Evolutionary conservation across 2,329 filamentous ascomycete species (phyloP).

Genomic region (Atkinsonella hypoxylon): DNA sequence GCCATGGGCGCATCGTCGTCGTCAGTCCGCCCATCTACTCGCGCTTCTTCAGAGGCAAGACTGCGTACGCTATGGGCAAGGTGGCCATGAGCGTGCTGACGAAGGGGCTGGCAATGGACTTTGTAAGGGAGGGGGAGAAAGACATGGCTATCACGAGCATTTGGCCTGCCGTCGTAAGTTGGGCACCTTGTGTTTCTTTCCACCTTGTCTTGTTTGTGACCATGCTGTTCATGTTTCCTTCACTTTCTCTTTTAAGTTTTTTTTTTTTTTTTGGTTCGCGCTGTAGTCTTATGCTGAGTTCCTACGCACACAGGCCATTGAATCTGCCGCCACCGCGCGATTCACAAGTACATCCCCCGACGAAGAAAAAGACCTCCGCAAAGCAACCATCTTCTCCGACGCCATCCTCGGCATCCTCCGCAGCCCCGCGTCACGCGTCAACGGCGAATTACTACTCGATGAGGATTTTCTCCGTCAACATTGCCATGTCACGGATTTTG

Average conservation of each 20-base stretch:
- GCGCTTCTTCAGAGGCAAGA: conserved; percentile 76
- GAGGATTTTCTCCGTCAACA: conserved; percentile 66
- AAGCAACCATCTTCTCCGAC: conserved; percentile 65
- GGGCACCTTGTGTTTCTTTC: neutral
- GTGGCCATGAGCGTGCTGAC: conserved; percentile 73
- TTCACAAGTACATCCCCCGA: conserved; percentile 32
- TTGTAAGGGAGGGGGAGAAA: conserved; percentile 39
- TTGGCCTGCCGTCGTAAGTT: conserved; percentile 64
- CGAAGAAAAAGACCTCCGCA: conserved; percentile 48
- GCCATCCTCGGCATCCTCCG: conserved; percentile 62
- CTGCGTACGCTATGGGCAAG: conserved; percentile 70
- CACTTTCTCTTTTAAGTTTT: neutral
- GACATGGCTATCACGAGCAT: conserved; percentile 70
- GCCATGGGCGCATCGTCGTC: conserved; percentile 56
- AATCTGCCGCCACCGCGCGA: conserved; percentile 59
- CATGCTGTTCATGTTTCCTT: no score
- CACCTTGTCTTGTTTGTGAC: neutral
- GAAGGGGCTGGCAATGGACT: conserved; percentile 75
- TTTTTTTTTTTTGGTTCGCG: neutral
- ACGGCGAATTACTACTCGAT: conserved; percentile 61
- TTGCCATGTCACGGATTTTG: conserved; percentile 56
- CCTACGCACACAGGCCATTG: conserved; percentile 37
- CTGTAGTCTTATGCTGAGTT: neutral
- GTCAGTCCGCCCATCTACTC: conserved; percentile 79
- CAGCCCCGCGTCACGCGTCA: conserved; percentile 48